Percentiles rank a stretch among this genome's conserved stretches.
phyloP scores from a whole-genome alignment of 148 eudicot genomes.

The Cornus controversa region DNA sequence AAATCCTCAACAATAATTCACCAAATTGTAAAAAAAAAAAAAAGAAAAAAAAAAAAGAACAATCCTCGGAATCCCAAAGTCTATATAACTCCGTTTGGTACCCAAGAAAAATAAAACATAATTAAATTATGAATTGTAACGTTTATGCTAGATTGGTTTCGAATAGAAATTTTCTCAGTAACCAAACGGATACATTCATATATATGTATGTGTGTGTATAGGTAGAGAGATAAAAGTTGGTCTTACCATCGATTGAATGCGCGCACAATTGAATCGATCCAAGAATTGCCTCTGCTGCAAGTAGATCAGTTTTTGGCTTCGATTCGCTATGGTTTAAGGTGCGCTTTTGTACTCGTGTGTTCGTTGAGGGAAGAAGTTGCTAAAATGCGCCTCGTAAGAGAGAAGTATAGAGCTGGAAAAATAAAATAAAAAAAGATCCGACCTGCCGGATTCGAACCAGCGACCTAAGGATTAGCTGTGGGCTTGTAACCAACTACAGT shows the following conservation, averaged over 20 bases:
- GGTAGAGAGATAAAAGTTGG: not conserved
- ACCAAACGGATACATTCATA: not conserved
- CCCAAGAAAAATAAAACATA: not conserved
- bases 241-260: not conserved
- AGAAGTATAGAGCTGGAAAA: too few relatives aligned
- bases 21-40: too few relatives aligned
- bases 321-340: not conserved
- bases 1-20: too few relatives aligned
- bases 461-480: slow-evolving; percentile 64
- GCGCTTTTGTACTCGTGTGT: not conserved
- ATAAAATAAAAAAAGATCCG: slow-evolving; percentile 25
- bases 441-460: slow-evolving; percentile 89
- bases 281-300: not conserved
- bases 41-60: too few relatives aligned
- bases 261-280: not conserved
- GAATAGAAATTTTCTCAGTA: not conserved
- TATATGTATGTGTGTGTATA: too few relatives aligned
- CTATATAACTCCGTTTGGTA: not conserved
- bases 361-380: not conserved
- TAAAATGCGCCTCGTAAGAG: not conserved
- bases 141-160: not conserved
- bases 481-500: not conserved
- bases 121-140: not conserved
- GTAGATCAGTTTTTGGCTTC: not conserved
- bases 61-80: not conserved